Evolutionary conservation across 1,284 basidiomycete genomes (phyloP), one percentile per base, ranked within the genome.

Genomic region (Ceratobasidium papillatum): DNA sequence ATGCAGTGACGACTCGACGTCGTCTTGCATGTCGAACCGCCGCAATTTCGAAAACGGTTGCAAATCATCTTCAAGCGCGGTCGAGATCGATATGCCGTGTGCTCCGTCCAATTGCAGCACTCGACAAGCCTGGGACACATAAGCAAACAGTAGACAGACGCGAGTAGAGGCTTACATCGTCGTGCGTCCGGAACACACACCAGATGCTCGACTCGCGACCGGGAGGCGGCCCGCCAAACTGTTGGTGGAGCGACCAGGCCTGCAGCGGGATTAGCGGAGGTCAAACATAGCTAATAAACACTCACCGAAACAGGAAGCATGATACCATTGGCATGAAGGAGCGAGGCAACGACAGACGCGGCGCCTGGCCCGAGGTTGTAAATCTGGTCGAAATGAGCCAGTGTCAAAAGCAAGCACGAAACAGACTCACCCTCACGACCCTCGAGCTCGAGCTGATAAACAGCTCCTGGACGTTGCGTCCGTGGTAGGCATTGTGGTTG

Each of bases 1-100:
- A n/a, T 71, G 51, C 30, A 65, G 47, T 54, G 64, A 80, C 83
- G 54, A 79, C 85, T 85, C 78, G 61, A 45, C 61, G 80, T 79
- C 77, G 81, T 78, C 59, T 74, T 61, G 75, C 38, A 86, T 78
- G 74, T 86, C 82, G 76, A 89, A 80, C 56, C 84, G 85, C 77
- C 82, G 81, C 75, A 91, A 82, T 74, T 87, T 88, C 65, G 85
- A 81, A 75, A 88, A 84, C 14, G 87, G 88, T 77, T 89, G 85
- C 56, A 91, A 84, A 78, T 91, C 89, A 68, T 80, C 80, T 79
- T 90, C 89, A 63, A 89, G 85, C 22, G 88, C 89, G 61, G 88
- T 84, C 11, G 84, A 80, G 62, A 87, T 83, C 36, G 84, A 82
- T 78, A 90, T 83, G 1, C 30, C 54, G 66, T 84, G 79, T 30